Evolutionary conservation across 441 rosid genomes (phyloP).

Genomic region (Corymbia citriodora): DNA sequence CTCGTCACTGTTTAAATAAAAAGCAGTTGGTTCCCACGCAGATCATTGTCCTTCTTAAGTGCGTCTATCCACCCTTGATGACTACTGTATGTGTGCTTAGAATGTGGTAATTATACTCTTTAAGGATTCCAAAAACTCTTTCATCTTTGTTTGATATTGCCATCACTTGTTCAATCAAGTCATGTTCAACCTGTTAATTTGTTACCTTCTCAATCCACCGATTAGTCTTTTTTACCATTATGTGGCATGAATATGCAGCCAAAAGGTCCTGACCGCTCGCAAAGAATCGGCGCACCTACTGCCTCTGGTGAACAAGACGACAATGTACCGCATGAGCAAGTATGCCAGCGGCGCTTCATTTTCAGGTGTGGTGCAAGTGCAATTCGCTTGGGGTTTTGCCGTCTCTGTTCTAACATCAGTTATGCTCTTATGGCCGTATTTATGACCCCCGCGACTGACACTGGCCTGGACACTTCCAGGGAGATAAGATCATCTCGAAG

Average conservation of each 20-base stretch:
- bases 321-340: conserved; percentile 43
- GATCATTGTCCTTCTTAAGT: neutral
- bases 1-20: neutral
- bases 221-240: neutral
- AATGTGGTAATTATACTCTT: neutral
- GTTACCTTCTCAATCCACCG: neutral
- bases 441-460: conserved; percentile 25
- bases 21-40: neutral
- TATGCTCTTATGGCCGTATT: conserved; percentile 10
- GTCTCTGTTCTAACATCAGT: conserved; percentile 12
- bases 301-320: conserved; percentile 71
- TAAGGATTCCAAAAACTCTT: neutral
- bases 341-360: conserved; percentile 16
- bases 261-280: conserved; percentile 55
- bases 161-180: neutral
- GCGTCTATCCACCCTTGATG: neutral
- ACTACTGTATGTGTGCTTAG: neutral
- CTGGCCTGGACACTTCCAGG: conserved; percentile 24
- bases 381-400: conserved; percentile 5
- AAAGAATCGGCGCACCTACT: conserved; percentile 63
- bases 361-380: conserved; percentile 23
- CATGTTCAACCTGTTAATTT: neutral
- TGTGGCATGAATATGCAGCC: conserved; percentile 30
- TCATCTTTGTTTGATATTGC: neutral
- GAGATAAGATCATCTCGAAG: conserved; percentile 8